phyloP scores from a whole-genome alignment of 2,329 filamentous ascomycete genomes.

The Teratosphaeriaceae sp. region DNA sequence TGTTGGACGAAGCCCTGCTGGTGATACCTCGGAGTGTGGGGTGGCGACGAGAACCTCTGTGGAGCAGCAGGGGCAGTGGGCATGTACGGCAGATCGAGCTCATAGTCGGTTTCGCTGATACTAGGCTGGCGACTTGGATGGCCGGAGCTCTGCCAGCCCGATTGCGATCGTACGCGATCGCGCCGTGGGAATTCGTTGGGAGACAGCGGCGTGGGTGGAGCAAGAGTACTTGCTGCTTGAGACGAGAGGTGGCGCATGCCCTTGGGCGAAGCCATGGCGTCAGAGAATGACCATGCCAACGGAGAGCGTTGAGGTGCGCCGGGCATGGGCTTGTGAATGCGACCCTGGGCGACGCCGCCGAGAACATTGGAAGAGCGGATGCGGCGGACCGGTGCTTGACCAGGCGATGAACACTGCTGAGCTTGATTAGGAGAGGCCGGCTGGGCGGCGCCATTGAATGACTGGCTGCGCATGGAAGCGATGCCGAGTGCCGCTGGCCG shows the following conservation, averaged over 20 bases:
- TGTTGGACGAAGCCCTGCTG: conserved; percentile 26
- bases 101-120: conserved; percentile 32
- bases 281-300: conserved; percentile 39
- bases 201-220: conserved; percentile 43
- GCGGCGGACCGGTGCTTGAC: conserved; percentile 51
- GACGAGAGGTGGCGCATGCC: conserved; percentile 32
- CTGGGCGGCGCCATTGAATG: conserved; percentile 31
- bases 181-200: conserved; percentile 32
- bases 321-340: conserved; percentile 40
- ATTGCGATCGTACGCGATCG: conserved; percentile 22
- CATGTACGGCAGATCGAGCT: conserved; percentile 18
- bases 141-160: conserved; percentile 34
- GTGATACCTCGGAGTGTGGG: conserved; percentile 36
- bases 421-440: conserved; percentile 31
- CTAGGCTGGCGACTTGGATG: conserved; percentile 33
- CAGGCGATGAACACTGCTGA: conserved; percentile 60
- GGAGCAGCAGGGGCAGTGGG: conserved; percentile 16
- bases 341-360: conserved; percentile 35
- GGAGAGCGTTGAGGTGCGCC: conserved; percentile 44
- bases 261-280: conserved; percentile 42
- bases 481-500: conserved; percentile 39
- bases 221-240: conserved; percentile 32
- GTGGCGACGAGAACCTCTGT: conserved; percentile 38
- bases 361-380: conserved; percentile 43
- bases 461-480: conserved; percentile 37